Evolutionary conservation across 441 rosid genomes (phyloP).

Genomic region (Pelargonium myrrhifolium): DNA sequence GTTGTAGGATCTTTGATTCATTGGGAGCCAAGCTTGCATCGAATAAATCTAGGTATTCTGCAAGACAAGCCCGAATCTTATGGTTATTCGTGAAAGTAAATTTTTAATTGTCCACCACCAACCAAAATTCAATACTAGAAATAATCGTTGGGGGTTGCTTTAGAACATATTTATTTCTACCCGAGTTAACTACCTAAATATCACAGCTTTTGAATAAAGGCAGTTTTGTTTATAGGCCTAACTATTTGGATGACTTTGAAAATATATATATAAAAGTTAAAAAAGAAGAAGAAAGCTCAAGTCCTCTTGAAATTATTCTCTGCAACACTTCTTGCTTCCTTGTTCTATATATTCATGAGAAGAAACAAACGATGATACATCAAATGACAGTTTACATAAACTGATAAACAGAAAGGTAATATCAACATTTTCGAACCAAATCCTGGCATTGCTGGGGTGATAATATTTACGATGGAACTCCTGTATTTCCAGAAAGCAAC

Average conservation of each 20-base stretch:
- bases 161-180: neutral
- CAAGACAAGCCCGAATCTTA: constrained; percentile 13
- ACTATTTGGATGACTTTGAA: neutral
- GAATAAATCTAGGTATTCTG: constrained; percentile 81
- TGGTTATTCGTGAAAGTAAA: neutral
- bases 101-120: neutral
- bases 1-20: constrained; percentile 53
- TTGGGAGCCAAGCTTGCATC: constrained; percentile 58
- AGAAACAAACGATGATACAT: constrained; percentile 5
- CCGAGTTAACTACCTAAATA: neutral
- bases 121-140: neutral
- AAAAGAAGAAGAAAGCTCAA: neutral
- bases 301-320: neutral
- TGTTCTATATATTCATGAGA: constrained; percentile 6
- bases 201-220: neutral
- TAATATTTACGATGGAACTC: constrained; percentile 80
- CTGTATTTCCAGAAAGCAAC: constrained; percentile 30
- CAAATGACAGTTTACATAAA: constrained; percentile 10
- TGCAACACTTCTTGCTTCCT: neutral
- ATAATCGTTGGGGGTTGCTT: neutral
- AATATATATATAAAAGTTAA: no score
- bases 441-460: constrained; percentile 92
- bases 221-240: neutral
- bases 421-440: constrained; percentile 48
- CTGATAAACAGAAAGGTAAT: neutral